Percentiles rank a stretch among this genome's conserved stretches.
Conservation (phyloP, 352 stramenopile genomes). For the Globisporangium yorkense region DNA sequence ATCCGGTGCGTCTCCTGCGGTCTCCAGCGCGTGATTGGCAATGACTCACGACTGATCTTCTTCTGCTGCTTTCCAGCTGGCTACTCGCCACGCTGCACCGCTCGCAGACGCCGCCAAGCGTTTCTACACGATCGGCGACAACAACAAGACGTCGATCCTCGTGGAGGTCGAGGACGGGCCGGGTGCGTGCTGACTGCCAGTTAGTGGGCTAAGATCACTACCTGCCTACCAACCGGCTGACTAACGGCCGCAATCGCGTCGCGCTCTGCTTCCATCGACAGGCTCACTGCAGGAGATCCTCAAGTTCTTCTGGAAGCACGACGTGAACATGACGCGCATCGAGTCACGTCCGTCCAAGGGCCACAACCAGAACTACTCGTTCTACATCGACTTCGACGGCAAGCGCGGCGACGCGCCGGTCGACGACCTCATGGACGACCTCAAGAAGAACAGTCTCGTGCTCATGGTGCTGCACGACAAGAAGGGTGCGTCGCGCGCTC, state of each 20-base stretch:
- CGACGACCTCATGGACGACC: conserved; percentile 80
- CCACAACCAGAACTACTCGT: conserved; percentile 84
- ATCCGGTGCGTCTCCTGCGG: neutral
- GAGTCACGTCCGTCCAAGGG: conserved; percentile 90
- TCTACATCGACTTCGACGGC: conserved; percentile 93
- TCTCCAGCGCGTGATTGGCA: neutral
- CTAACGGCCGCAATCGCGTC: neutral
- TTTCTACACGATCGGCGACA: conserved; percentile 24
- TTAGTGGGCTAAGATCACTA: no score
- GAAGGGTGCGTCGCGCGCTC: conserved; percentile 41
- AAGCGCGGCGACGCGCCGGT: conserved; percentile 71
- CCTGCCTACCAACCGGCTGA: no score
- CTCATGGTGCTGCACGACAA: conserved; percentile 93
- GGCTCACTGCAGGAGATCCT: conserved; percentile 94
- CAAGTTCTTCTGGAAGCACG: conserved; percentile 96
- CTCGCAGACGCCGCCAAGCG: conserved; percentile 4
- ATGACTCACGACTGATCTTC: neutral
- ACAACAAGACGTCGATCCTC: conserved; percentile 72
- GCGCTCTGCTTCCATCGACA: conserved; percentile 6
- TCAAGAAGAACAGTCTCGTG: conserved; percentile 85
- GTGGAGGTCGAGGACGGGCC: conserved; percentile 69
- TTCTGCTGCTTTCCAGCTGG: neutral
- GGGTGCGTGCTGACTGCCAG: conserved; percentile 8
- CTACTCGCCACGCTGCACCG: conserved; percentile 2
- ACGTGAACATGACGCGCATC: conserved; percentile 96